These are phyloP conservation scores for Colletotrichum orchidophilum DNA, from an alignment of 2,329 filamentous ascomycete species.

Conservation along the genomic window DNA sequence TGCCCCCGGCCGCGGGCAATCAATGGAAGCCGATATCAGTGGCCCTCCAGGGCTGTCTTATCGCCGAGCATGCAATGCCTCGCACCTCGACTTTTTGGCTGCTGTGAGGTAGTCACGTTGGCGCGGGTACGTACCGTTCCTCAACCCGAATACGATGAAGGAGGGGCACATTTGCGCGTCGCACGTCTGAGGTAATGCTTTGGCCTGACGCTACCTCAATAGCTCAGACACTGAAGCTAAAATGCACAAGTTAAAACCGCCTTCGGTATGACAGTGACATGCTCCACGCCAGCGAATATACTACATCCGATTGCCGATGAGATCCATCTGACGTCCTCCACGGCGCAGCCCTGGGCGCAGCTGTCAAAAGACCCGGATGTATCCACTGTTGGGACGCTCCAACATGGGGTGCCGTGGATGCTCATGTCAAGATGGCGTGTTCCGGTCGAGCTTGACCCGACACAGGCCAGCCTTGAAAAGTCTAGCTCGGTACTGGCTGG, in stretches of 20 bases:
- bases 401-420: slow-evolving; percentile 1
- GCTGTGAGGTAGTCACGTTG: background rate
- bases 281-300: slow-evolving; percentile 1
- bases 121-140: background rate
- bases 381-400: slow-evolving; percentile 4
- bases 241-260: background rate
- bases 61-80: slow-evolving; percentile 11
- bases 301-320: slow-evolving; percentile 28
- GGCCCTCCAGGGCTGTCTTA: slow-evolving; percentile 4
- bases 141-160: slow-evolving; percentile 32
- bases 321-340: slow-evolving; percentile 22
- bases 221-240: background rate
- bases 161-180: slow-evolving; percentile 10
- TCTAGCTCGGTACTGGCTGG: background rate
- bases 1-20: slow-evolving; percentile 2
- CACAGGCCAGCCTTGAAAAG: background rate
- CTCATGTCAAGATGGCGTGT: slow-evolving; percentile 14
- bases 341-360: slow-evolving; percentile 14
- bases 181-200: background rate
- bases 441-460: slow-evolving; percentile 3
- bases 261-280: background rate
- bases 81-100: slow-evolving; percentile 20
- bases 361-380: slow-evolving; percentile 9
- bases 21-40: slow-evolving; percentile 6
- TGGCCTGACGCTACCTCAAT: background rate